Base-by-base conservation (phyloP, 768 basidiomycete genomes). In the Boletus patriciae region DNA sequence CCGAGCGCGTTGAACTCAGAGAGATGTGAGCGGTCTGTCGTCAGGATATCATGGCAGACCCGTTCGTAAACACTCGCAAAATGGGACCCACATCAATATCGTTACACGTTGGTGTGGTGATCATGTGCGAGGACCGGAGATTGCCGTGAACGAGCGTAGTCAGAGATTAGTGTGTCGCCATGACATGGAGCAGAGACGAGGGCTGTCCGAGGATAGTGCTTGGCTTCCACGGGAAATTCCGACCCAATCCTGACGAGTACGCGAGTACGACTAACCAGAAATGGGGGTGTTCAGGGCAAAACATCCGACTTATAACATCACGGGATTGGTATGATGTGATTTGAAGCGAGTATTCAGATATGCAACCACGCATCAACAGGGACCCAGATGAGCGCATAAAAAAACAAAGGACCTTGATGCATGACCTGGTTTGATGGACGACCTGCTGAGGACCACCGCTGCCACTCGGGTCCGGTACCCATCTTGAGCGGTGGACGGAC, bases 261-360 rank as follows among this genome's bases (percentile, higher is more conserved):
- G 56, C 31, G 48, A 48, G 15, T n/a, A 51, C 10, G 7, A 16
- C 38, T 33, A 37, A 19, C 27, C 33, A 36, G 41, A 58, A 50
- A 29, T 11, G 41, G 41, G 31, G 2, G 34, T 15, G 15, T 44
- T 34, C 34, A 15, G 34, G 34, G 16, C 37, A 41, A 34, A 38
- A 59, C 4, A 25, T 60, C 46, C 12, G 44, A 56, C 40, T 61
- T 46, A 56, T 59, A 62, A 47, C 49, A 61, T 33, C 40, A 19
- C 27, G 23, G 15, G 41, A 38, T 41, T 36, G 33, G 6, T 25
- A 15, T 10, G 40, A 38, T 25, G n/a, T n/a, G n/a, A n/a, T n/a
- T n/a, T n/a, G n/a, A n/a, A n/a, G n/a, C n/a, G n/a, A n/a, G n/a
- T n/a, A n/a, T n/a, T n/a, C n/a, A n/a, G n/a, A n/a, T n/a, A n/a